A percentile compares a stretch with the other conserved stretches of the same genome.
Evolutionary conservation across 164 flowering plant species (phyloP).

Genomic region (Umbellularia californica): DNA sequence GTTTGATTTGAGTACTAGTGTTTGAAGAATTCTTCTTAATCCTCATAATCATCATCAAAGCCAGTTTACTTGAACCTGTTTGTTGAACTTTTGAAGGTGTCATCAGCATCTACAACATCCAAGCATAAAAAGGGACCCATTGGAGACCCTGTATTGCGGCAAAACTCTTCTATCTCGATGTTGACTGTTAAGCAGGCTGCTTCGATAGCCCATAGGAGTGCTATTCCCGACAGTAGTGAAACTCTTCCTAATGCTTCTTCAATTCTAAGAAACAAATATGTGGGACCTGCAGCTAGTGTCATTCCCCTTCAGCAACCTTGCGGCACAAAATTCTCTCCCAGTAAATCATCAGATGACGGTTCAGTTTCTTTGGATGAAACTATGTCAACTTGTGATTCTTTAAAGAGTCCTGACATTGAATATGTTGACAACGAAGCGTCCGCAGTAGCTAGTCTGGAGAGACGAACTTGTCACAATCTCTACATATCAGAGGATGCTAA

Average conservation of each 20-base stretch:
- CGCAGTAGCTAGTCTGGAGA: conserved; percentile 50
- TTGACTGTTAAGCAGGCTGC: conserved; percentile 27
- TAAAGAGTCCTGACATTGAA: conserved; percentile 88
- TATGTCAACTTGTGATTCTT: conserved; percentile 84
- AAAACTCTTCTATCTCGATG: conserved; percentile 22
- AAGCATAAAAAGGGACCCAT: conserved; percentile 46
- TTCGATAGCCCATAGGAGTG: conserved; percentile 1
- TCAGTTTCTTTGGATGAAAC: conserved; percentile 86
- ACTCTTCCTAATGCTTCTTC: conserved; percentile 8
- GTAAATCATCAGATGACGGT: conserved; percentile 54
- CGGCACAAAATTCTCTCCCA: conserved; percentile 49
- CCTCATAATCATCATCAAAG: too few relatives aligned
- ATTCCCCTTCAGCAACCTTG: conserved; percentile 22
- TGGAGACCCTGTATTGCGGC: conserved; percentile 1
- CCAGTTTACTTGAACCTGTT: not conserved
- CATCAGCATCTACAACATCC: conserved; percentile 33
- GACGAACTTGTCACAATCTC: conserved; percentile 56
- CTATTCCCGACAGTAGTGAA: too few relatives aligned
- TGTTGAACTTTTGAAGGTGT: conserved; percentile 4
- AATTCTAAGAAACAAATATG: conserved; percentile 16
- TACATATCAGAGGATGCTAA: conserved; percentile 54
- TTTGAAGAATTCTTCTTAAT: too few relatives aligned
- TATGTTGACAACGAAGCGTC: conserved; percentile 68
- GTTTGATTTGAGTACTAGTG: too few relatives aligned
- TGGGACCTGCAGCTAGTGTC: conserved; percentile 19